Percentiles rank a stretch among this genome's conserved stretches.
These are phyloP conservation scores for Kregervanrija delftensis DNA, from an alignment of 805 yeast species.

Conservation along the genomic window DNA sequence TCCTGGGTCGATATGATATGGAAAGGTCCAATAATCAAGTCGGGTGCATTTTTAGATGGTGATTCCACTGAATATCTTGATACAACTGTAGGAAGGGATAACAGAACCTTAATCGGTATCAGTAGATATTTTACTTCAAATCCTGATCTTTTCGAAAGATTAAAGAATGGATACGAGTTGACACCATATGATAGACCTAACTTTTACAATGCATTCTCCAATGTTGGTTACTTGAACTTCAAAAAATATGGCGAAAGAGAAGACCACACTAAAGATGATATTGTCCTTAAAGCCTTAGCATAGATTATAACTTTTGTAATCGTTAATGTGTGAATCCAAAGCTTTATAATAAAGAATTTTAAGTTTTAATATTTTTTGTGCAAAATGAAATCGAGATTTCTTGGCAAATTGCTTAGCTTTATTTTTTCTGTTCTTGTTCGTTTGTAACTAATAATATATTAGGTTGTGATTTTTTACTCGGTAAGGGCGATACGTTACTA, in stretches of 20 bases:
- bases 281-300: constrained; percentile 7
- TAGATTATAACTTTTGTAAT: neutral
- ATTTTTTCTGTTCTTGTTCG: too few species aligned
- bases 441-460: too few species aligned
- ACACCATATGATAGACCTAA: constrained; percentile 32
- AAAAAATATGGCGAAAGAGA: constrained; percentile 7
- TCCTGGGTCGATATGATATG: constrained; percentile 13
- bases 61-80: constrained; percentile 12
- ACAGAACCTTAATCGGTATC: constrained; percentile 37
- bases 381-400: too few species aligned
- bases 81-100: constrained; percentile 20
- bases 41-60: constrained; percentile 21
- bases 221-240: constrained; percentile 11
- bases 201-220: constrained; percentile 27
- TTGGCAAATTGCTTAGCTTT: too few species aligned
- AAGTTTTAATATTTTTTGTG: too few species aligned
- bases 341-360: too few species aligned
- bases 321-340: too few species aligned
- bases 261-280: constrained; percentile 9
- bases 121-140: constrained; percentile 36
- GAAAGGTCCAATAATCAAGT: constrained; percentile 18
- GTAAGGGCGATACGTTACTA: too few species aligned
- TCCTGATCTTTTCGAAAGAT: constrained; percentile 35
- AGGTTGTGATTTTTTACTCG: too few species aligned
- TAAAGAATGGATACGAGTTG: constrained; percentile 30